These are phyloP conservation scores for Primulina eburnea DNA, from an alignment of 257 asterid genomes.

Conservation along the genomic window DNA sequence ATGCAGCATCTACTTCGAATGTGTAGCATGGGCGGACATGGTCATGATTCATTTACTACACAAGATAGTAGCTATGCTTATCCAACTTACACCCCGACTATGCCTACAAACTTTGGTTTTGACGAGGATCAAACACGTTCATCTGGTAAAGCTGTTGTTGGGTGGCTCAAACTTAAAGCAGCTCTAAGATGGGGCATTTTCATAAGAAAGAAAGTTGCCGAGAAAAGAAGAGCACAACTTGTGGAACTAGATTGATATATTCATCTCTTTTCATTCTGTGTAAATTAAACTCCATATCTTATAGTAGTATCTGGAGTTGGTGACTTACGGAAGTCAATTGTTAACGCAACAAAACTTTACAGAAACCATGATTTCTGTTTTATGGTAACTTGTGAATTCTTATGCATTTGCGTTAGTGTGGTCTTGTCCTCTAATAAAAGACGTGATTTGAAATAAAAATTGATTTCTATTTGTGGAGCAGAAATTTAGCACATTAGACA, in stretches of 20 bases:
- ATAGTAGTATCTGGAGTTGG: no score
- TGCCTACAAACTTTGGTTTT: slow-evolving; percentile 46
- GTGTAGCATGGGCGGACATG: slow-evolving; percentile 67
- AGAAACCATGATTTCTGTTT: not conserved
- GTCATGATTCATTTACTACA: slow-evolving; percentile 41
- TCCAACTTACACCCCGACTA: slow-evolving; percentile 51
- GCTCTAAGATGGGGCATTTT: slow-evolving; percentile 97
- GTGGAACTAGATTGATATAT: slow-evolving; percentile 71
- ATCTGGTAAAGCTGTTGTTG: slow-evolving; percentile 96
- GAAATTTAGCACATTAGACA: not conserved
- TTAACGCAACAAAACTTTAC: not conserved
- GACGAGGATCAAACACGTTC: slow-evolving; percentile 66
- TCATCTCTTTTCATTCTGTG: slow-evolving; percentile 3
- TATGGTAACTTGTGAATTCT: not conserved
- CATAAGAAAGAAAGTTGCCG: slow-evolving; percentile 89
- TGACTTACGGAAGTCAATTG: no score
- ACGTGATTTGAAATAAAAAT: not conserved
- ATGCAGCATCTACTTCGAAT: slow-evolving; percentile 88
- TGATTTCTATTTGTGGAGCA: not conserved
- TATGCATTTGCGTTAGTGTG: not conserved
- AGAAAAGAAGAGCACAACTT: slow-evolving; percentile 87
- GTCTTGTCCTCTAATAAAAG: not conserved
- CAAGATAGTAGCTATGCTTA: slow-evolving; percentile 45
- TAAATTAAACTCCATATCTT: no score
- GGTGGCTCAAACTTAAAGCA: slow-evolving; percentile 97